Evolutionary conservation across 192 early-diverging fungal species (phyloP), one percentile per base, ranked within the genome.

Genomic region (Geranomyces michiganensis): DNA sequence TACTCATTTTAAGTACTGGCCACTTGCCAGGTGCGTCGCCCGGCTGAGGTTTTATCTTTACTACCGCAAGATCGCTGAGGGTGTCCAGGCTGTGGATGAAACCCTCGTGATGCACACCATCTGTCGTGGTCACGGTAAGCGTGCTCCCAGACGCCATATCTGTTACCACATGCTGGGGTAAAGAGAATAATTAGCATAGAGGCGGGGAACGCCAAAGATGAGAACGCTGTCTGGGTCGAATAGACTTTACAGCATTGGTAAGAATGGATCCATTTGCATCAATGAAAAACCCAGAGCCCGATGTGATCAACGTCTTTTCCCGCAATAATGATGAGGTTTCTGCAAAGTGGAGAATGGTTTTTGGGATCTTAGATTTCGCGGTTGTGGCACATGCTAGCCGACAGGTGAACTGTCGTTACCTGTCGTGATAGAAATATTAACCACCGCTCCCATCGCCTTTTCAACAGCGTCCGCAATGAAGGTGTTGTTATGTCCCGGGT

Each of bases 401-500:
- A n/a, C n/a, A 32, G 30, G 1, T 6, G 24, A 7, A 45, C 45
- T 5, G 5, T 33, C 27, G 73, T 48, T 56, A 81, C 80, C 80
- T 24, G 75, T 79, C 46, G 78, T 78, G n/a, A 82, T 58, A 17
- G 67, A 53, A 9, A 85, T 85, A 56, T 81, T 81, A 17, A 85
- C 84, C 19, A 85, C 84, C 0, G 73, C 70, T 15, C 79, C 79
- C 59, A 79, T 14, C 7, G 79, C 79, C 22, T 71, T 71, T 36
- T 85, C 84, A 8, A 73, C 77, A 7, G 81, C 81, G 53, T 83
- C 79, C 27, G 84, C 81, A 32, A 85, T 77, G 72, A 84, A 84
- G 1, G 56, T 59, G 32, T 71, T 41, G 48, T 55, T 32, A 21
- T 61, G 27, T 36, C 30, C 9, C 31, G 45, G 64, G 19, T 68